Evolutionary conservation across 331 rosid genomes (phyloP), one percentile per base, ranked within the genome.

Genomic region (Pyrus hybrid): DNA sequence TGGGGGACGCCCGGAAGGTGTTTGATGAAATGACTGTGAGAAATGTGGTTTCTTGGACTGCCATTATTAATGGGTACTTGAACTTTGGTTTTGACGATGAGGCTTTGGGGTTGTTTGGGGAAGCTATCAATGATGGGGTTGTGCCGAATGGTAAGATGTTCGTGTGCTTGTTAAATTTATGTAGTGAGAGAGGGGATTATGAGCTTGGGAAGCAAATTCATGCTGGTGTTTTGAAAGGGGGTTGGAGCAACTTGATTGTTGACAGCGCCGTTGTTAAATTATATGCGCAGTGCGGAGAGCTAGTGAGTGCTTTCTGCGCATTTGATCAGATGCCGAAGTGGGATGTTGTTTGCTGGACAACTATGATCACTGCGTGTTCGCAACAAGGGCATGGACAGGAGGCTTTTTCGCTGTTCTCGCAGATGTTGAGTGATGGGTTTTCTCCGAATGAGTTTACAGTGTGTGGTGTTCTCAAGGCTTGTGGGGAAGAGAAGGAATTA

Each of bases 271-370:
- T 93, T 72, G 81, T 90, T 80, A 82, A 90, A 75, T 86, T 93
- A 74, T 93, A 93, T 65, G 93, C 93, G 7, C 89, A 84, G 60
- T 91, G 96, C 71, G 87, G 90, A 22, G 81, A 87, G 41, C 71
- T 93, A n/a, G 71, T 57, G 8, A 83, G 90, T 72, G 97, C 95
- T 57, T 88, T 88, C 77, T 62, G 56, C 29, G 81, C 74, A 25
- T 94, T 94, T 83, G 89, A 91, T 67, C 80, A 70, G 71, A 90
- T 90, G 96, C 67, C 71, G 2, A 65, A 83, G 68, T 84, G 82
- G 73, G 98, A 91, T 67, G 92, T 91, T 29, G 80, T 90, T 53
- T 88, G 93, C 80, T 94, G 97, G 97, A 94, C 97, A 10, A 88
- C 95, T 60, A 86, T 91, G 80, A 88, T 94, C 53, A 91, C 98